These are phyloP conservation scores for Apophysomyces ossiformis DNA, from an alignment of 371 early-diverging fungal species.

Conservation along the genomic window DNA sequence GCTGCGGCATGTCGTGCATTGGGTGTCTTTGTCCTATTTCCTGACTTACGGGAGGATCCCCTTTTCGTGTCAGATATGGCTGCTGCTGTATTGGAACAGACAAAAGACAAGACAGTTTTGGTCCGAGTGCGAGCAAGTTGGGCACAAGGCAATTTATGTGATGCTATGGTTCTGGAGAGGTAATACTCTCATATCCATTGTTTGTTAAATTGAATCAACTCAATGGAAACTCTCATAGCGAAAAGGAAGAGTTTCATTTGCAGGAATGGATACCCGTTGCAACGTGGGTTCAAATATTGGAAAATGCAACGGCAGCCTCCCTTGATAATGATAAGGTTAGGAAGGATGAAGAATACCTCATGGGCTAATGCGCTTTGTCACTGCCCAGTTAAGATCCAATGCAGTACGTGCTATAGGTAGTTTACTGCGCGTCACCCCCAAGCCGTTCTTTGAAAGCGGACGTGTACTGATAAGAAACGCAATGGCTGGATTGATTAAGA, in stretches of 20 bases:
- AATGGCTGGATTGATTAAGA: slow-evolving; percentile 62
- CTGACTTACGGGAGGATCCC: slow-evolving; percentile 60
- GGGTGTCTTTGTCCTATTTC: slow-evolving; percentile 69
- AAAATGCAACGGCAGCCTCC: slow-evolving; percentile 57
- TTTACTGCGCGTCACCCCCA: slow-evolving; percentile 61
- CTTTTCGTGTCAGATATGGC: slow-evolving; percentile 62
- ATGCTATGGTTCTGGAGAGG: slow-evolving; percentile 64
- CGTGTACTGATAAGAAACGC: slow-evolving; percentile 57
- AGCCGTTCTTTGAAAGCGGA: slow-evolving; percentile 51
- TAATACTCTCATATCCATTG: slow-evolving; percentile 7
- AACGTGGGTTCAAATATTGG: slow-evolving; percentile 53
- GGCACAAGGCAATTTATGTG: slow-evolving; percentile 79
- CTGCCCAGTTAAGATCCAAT: slow-evolving; percentile 64
- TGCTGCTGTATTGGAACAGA: slow-evolving; percentile 45
- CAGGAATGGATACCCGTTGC: slow-evolving; percentile 40
- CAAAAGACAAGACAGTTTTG: slow-evolving; percentile 53
- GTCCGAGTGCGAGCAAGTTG: slow-evolving; percentile 77
- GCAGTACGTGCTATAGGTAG: slow-evolving; percentile 78
- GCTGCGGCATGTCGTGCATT: slow-evolving; percentile 74
- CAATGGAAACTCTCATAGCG: slow-evolving; percentile 13
- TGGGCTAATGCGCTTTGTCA: neutral
- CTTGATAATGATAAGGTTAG: slow-evolving; percentile 74
- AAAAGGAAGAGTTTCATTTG: slow-evolving; percentile 34
- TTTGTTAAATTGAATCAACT: too few relatives aligned
- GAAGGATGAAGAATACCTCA: too few relatives aligned